Percentiles rank a stretch among this genome's conserved stretches.
Conservation (phyloP, 139 green algal species). For the Spirogloea muscicola region DNA sequence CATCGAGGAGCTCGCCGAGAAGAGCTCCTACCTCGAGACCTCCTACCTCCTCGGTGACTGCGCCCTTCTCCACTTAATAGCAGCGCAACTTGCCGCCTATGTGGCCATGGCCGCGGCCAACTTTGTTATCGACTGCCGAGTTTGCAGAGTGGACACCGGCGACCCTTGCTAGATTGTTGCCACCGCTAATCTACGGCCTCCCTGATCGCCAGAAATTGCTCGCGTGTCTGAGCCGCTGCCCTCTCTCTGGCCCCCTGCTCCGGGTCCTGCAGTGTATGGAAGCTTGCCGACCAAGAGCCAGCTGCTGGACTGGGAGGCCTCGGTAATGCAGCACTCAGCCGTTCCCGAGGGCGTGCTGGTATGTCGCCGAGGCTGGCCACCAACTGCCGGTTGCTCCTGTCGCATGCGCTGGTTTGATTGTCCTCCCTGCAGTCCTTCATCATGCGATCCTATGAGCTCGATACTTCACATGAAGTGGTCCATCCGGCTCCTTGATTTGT, state of each 20-base stretch:
- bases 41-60: slow-evolving; percentile 40
- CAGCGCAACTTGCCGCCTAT: neutral
- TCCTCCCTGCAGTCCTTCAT: too few species aligned
- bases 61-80: too few species aligned
- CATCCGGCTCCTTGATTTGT: neutral
- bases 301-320: slow-evolving; percentile 63
- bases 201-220: too few species aligned
- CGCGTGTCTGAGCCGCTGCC: too few species aligned
- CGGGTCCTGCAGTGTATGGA: slow-evolving; percentile 83
- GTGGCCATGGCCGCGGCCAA: neutral
- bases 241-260: too few species aligned
- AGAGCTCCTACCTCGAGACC: slow-evolving; percentile 76
- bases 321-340: slow-evolving; percentile 78
- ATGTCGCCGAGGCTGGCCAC: neutral
- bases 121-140: neutral
- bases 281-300: slow-evolving; percentile 65
- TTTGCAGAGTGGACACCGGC: neutral
- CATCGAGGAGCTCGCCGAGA: slow-evolving; percentile 90
- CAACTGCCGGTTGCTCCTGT: too few species aligned
- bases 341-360: slow-evolving; percentile 72
- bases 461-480: too few species aligned
- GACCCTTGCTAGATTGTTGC: neutral
- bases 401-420: too few species aligned
- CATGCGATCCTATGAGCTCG: too few species aligned
- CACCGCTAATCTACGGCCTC: too few species aligned